Evolutionary conservation across 2,329 filamentous ascomycete genomes (phyloP), one percentile per base, ranked within the genome.

Genomic region (Aureobasidium sp.): DNA sequence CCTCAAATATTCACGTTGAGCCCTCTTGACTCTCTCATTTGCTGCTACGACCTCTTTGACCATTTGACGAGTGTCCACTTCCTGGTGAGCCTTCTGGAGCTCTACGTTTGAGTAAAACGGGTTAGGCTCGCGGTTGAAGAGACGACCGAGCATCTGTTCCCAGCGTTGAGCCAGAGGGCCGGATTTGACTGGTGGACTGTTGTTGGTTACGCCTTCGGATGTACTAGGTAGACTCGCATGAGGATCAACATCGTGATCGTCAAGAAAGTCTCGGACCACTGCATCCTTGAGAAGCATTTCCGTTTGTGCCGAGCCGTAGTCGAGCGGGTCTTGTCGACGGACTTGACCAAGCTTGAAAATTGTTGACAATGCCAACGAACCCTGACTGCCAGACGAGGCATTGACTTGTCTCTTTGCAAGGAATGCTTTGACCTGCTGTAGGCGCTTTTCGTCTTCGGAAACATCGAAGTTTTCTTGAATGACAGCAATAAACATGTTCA

Each of bases 401-500:
- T 87, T 89, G 33, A 96, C 78, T 68, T 97, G 92, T 71, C 93
- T 95, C 66, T 92, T 86, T 69, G 95, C 90, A 46, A 99, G 78
- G 68, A 97, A 99, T 1, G 93, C 90, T 69, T 92, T 93, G 63
- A 99, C 92, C 74, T 99, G 95, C 71, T 97, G 90, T 63, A 97
- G 76, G 21, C 95, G 90, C 75, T 99, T 99, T 73, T 97, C 92
- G 70, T 99, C 95, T 72, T 99, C 94, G 3, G 92, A 95, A 27
- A 99, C 91, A 74, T 99, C 94, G 71, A 99, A 99, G 69, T 96
- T 99, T 71, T 99, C 94, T 73, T 99, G 94, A 65, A 99, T 99
- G 76, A 99, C 94, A 79, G 94, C 94, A 89, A 99, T 97, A 79
- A 99, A 99, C 94, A 99, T 99, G 71, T 97, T 99, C 77, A 99